phyloP scores from a whole-genome alignment of 306 rosid genomes.

The Morella rubra region DNA sequence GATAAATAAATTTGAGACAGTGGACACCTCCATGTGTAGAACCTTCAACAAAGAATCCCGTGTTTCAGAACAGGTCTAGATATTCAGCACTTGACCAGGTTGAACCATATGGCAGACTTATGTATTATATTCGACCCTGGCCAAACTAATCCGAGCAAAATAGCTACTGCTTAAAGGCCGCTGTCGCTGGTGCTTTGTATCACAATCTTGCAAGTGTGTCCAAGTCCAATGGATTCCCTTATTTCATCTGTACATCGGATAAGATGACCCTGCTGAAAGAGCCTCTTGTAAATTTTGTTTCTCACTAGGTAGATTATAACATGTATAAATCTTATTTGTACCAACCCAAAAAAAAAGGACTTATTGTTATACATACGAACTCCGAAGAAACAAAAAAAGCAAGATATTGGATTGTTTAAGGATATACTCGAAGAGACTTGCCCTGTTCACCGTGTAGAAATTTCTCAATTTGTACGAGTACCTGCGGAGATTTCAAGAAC shows the following conservation, averaged over 20 bases:
- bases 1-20: too few species aligned
- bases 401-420: not conserved
- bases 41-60: too few species aligned
- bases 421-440: not conserved
- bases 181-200: too few species aligned
- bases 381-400: not conserved
- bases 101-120: too few species aligned
- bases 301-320: not conserved
- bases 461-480: slow-evolving; percentile 23
- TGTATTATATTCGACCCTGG: too few species aligned
- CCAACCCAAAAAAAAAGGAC: not conserved
- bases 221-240: not conserved
- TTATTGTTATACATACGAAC: not conserved
- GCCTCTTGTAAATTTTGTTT: not conserved
- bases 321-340: not conserved
- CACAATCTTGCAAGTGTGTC: not conserved
- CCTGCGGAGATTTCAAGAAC: slow-evolving; percentile 15
- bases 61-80: too few species aligned
- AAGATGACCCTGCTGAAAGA: not conserved
- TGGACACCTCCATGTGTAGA: too few species aligned
- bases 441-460: not conserved
- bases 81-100: too few species aligned
- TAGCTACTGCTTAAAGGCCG: too few species aligned
- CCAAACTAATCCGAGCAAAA: too few species aligned
- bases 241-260: slow-evolving; percentile 1